A percentile compares a stretch with the other conserved stretches of the same genome.
phyloP scores from a whole-genome alignment of 495 filamentous ascomycete genomes.

The Penicillium simplicissimum region DNA sequence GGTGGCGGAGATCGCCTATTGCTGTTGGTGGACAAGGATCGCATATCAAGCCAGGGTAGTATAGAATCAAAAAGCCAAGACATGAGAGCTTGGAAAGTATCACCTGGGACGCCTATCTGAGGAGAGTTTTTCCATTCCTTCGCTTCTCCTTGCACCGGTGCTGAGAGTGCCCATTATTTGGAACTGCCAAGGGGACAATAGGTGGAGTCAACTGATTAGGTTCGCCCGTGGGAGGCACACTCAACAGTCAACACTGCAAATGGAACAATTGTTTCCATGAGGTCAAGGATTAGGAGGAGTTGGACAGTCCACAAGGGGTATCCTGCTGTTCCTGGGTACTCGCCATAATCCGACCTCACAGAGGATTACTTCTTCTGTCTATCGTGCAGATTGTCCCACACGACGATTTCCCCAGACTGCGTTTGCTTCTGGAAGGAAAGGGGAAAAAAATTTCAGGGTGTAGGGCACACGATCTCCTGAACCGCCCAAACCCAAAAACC shows the following conservation, averaged over 20 bases:
- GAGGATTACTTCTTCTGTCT: neutral
- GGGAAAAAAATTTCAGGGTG: neutral
- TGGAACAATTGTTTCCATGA: neutral
- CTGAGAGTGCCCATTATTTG: neutral
- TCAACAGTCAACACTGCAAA: no score
- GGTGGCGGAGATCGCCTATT: conserved; percentile 7
- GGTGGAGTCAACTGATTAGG: neutral
- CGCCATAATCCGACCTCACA: neutral
- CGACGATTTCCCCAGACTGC: conserved; percentile 3
- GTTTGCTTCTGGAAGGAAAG: neutral
- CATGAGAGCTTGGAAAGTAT: neutral
- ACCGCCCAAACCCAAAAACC: neutral
- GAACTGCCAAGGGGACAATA: neutral
- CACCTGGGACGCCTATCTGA: neutral
- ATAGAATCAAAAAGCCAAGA: neutral
- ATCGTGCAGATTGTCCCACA: conserved; percentile 1
- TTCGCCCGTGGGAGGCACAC: neutral
- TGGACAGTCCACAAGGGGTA: neutral
- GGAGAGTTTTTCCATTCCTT: neutral
- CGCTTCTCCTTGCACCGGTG: neutral
- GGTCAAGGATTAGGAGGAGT: no score
- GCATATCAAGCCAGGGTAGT: neutral
- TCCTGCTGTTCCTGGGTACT: neutral
- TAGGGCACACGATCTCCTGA: conserved; percentile 7
- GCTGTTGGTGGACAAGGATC: conserved; percentile 1